Evolutionary conservation across 495 filamentous ascomycete genomes (phyloP), one percentile per base, ranked within the genome.

Genomic region (Pyrenopolyporus hunteri): DNA sequence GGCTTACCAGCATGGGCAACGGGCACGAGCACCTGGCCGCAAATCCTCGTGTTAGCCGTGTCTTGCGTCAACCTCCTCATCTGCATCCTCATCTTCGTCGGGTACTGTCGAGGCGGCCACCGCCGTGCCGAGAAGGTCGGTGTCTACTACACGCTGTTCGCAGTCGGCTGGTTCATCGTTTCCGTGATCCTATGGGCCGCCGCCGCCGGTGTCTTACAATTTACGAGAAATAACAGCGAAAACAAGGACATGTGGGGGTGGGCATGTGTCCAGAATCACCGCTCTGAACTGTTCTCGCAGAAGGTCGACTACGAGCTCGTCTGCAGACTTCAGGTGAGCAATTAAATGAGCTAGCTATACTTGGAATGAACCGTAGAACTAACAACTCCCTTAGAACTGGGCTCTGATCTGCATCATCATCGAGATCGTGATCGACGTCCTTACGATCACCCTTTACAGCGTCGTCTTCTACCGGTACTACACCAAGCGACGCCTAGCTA

Each of bases 191-290:
- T 98, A 82, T 98, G 94, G 94, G 87, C 88, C 28, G 81, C 92
- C 25, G 92, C 87, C 14, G 93, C 92, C 6, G 93, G 87, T 47
- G 79, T 97, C 57, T 85, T 97, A 59, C 88, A 97, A 70, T 82
- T 86, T 66, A 85, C 83, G 29, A 89, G 89, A 68, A 78, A 82
- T 59, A 87, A 84, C 69, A 87, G 86, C 64, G 76, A 84, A 32
- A 87, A 85, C 53, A 82, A 97, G 67, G 94, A 98, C 71, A 80
- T 99, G 67, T 99, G 94, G 94, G 93, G 92, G 22, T 99, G 94
- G 94, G 82, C 90, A 2, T 99, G 94, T 70, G 89, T 91, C 22
- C 82, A 96, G 59, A 98, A 97, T 70, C 87, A 84, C 42, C 85
- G 94, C 45, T 74, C 86, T 32, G 72, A 89, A 54, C 73, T 95